Percentiles rank a stretch among this genome's conserved stretches.
Evolutionary conservation across 331 rosid genomes (phyloP).

Genomic region (Acacia concinna): DNA sequence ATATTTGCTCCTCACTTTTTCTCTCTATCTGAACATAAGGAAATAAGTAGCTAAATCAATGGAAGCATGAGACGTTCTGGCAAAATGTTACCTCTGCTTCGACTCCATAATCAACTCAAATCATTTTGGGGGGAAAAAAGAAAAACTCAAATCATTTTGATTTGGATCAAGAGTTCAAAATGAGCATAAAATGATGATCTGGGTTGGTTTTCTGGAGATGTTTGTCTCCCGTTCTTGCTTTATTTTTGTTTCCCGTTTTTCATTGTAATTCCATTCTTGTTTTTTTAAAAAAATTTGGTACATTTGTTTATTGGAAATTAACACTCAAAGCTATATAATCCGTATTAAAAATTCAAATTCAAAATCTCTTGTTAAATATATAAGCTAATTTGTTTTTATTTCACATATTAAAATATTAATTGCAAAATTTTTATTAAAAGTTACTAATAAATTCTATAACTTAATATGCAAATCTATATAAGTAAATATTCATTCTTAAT

Average conservation of each 20-base stretch:
- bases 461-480: too few relatives aligned
- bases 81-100: slow-evolving; percentile 15
- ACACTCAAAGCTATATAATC: neutral
- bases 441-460: neutral
- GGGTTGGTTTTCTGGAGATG: slow-evolving; percentile 10
- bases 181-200: neutral
- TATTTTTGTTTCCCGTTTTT: neutral
- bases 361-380: neutral
- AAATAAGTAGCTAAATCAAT: slow-evolving; percentile 34
- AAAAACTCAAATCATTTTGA: neutral
- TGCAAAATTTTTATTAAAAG: too few relatives aligned
- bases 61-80: slow-evolving; percentile 48
- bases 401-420: too few relatives aligned
- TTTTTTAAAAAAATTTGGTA: neutral
- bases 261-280: neutral
- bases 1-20: too few relatives aligned
- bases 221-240: neutral
- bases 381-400: neutral
- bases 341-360: neutral
- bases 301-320: neutral
- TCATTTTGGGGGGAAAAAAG: neutral
- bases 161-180: neutral
- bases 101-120: slow-evolving; percentile 13
- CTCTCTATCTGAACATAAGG: too few relatives aligned
- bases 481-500: too few relatives aligned